Base-by-base conservation (phyloP, 306 rosid species). In the Begonia fuchsioides region DNA sequence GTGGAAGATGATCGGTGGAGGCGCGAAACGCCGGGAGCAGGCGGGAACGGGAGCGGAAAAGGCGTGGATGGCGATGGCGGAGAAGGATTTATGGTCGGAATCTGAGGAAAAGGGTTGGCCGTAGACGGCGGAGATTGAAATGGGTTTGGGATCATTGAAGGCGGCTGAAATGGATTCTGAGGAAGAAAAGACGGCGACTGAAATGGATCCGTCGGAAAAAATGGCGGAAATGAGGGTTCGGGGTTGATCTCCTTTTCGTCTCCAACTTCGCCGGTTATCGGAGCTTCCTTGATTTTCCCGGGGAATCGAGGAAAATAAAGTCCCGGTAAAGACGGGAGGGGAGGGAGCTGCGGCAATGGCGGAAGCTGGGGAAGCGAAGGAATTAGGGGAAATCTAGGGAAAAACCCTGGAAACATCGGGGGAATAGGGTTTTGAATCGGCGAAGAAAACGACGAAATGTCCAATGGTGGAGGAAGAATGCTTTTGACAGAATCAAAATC, bases 21-120 rank as follows among this genome's bases (percentile, higher is more conserved):
- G 44, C 44, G 13, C 8, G 76, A 82, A 56, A 60, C 55, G 40
- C 49, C 55, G 50, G 84, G 77, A 18, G 11, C 26, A 6, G 64
- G 54, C 2, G 78, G 71, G 38, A 40, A 26, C 2, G 77, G 79
- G 32, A 74, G 68, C 47, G 86, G 80, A 51, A 77, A 47, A 8
- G 73, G 68, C 0, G 61, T 35, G 13, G 46, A 0, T 51, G 80
- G 55, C 13, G 81, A 51, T 13, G 76, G 62, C 14, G 80, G 56
- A 10, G 83, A 35, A 32, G 87, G 81, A 56, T 67, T 61, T 1
- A 68, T 53, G 15, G 79, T 77, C 11, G 93, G 75, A 11, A 66
- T 44, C 16, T 78, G 77, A 26, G 85, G 86, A n/a, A 64, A 10
- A 38, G 76, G 78, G 56, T 68, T 16, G 44, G 54, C 39, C 39